Conservation (phyloP, 1,139 yeast genomes). For the Blastobotrys proliferans region DNA sequence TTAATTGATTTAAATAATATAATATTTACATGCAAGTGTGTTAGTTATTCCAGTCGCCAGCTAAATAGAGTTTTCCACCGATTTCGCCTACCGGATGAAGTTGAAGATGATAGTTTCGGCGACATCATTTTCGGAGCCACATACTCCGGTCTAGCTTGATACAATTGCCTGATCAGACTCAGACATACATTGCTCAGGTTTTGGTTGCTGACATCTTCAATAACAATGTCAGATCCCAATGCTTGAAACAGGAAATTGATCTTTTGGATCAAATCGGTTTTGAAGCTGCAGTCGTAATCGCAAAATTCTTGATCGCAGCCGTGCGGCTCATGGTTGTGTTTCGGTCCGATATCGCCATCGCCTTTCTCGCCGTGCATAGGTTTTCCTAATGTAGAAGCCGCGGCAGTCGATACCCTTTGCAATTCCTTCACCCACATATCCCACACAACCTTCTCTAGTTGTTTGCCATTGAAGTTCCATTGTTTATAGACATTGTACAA, state of each 20-base stretch:
- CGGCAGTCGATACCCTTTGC: not conserved
- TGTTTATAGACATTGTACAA: not conserved
- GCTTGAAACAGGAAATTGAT: constrained; percentile 1
- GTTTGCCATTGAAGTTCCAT: not conserved
- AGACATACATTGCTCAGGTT: not conserved
- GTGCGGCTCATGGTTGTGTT: too few species aligned
- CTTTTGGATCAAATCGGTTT: not conserved
- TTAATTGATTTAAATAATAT: too few species aligned
- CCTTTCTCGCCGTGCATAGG: not conserved
- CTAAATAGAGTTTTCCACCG: too few species aligned
- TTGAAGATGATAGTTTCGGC: not conserved
- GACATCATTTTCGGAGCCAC: too few species aligned
- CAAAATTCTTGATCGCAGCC: too few species aligned
- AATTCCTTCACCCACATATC: constrained; percentile 7
- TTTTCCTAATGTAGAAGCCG: not conserved
- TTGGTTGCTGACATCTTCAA: not conserved
- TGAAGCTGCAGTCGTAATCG: too few species aligned
- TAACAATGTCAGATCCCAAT: constrained; percentile 2
- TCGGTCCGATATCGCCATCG: too few species aligned
- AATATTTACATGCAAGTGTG: too few species aligned
- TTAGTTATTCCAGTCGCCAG: too few species aligned
- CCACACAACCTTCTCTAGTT: constrained; percentile 1
- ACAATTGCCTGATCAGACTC: constrained; percentile 1
- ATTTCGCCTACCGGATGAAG: too few species aligned
- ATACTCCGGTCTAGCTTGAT: not conserved